Evolutionary conservation across 2,329 filamentous ascomycete genomes (phyloP), one percentile per base, ranked within the genome.

Genomic region (Ophiobolus disseminans): DNA sequence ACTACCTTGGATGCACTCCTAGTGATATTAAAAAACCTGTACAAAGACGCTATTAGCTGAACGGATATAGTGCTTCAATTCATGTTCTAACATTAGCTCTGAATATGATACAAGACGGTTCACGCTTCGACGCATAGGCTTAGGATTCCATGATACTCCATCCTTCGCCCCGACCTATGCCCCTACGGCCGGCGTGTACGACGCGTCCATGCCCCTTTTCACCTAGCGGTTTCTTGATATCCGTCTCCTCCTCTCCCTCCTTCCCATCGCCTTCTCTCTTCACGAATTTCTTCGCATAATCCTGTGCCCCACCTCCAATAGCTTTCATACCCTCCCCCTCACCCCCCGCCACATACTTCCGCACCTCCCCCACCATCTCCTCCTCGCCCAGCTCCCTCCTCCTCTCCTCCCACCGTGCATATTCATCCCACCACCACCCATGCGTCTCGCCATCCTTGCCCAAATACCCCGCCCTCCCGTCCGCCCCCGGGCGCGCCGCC

Each of bases 371-470:
- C 17, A 71, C 6, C 26, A 66, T 30, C 3, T 64, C 58, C 1
- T 39, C 44, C 21, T 65, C 64, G 0, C 59, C 61, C 26, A 57
- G 46, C 9, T 11, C 30, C 31, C 56, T 47, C 37, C 68, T 65
- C 42, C 68, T 65, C 4, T 43, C 25, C 13, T 65, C 60, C 79
- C 79, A 82, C 2, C 61, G 58, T 7, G 63, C 69, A 49, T 73
- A 82, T 34, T 74, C 67, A 13, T 73, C 61, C 80, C 80, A 82
- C 80, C 80, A 83, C 79, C 79, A 81, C 20, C 49, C 57, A 66
- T 83, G 79, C 35, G 79, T 81, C 35, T 71, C 75, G 1, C 80
- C 78, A 58, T 84, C 81, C 32, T 76, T 68, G 1, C 79, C 80
- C 20, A 76, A 67, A 57, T 80, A 80, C 2, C 79, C 79, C 0